phyloP scores from a whole-genome alignment of 805 yeast genomes.

The Geotrichum ghanense region DNA sequence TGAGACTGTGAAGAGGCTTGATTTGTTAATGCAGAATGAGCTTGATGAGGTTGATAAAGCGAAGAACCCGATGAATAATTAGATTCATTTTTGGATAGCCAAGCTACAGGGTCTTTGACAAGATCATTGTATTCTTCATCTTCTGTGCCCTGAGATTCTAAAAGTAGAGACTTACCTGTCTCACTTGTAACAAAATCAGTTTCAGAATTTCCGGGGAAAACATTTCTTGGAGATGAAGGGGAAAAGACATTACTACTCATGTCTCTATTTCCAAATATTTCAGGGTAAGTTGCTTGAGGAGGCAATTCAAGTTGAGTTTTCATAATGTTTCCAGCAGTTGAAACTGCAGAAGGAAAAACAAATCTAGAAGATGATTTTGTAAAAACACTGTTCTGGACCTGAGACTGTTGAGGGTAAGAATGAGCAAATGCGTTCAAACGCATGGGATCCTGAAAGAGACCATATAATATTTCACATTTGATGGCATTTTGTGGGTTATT shows the following conservation, averaged over 20 bases:
- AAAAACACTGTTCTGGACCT: not conserved
- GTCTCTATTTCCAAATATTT: not conserved
- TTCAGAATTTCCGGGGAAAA: not conserved
- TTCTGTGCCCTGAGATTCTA: slow-evolving; percentile 22
- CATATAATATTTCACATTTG: not conserved
- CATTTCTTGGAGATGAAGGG: slow-evolving; percentile 1
- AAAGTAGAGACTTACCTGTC: slow-evolving; percentile 21
- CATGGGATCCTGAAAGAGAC: not conserved
- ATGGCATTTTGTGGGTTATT: slow-evolving; percentile 8
- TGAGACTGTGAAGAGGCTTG: slow-evolving; percentile 2
- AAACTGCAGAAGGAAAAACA: slow-evolving; percentile 7
- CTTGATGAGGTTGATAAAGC: not conserved
- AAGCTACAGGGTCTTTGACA: slow-evolving; percentile 21
- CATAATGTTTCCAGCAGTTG: slow-evolving; percentile 3
- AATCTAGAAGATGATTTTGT: slow-evolving; percentile 2
- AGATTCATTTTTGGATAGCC: slow-evolving; percentile 12
- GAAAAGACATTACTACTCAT: slow-evolving; percentile 1
- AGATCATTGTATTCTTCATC: slow-evolving; percentile 22
- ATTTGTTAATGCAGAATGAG: not conserved
- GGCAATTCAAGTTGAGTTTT: not conserved
- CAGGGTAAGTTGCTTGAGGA: not conserved
- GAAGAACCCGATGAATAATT: slow-evolving; percentile 6
- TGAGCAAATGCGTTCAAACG: not conserved
- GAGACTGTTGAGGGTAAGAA: slow-evolving; percentile 3
- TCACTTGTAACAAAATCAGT: slow-evolving; percentile 4